Base-by-base conservation (phyloP, 169 alveolate species). In the Haemoproteus tartakovskyi region DNA sequence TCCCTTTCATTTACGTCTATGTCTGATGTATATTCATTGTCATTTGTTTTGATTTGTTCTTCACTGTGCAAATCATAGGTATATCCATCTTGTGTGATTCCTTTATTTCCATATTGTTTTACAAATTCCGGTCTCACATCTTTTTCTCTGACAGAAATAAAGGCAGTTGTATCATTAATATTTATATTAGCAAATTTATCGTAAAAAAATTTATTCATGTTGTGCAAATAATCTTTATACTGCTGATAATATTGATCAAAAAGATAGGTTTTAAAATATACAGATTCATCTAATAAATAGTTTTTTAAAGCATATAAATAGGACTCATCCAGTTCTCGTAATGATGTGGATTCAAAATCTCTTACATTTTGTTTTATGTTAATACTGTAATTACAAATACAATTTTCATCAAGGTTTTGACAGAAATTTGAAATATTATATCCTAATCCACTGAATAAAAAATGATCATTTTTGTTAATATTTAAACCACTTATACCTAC, bases 291-390 rank as follows among this genome's bases (percentile, higher is more conserved):
- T 46, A 52, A 11, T 3, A 67, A 4, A 6, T 67, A 67, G 12
- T 22, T 29, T 8, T 67, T 67, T 5, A 67, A n/a, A 2, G 64
- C 22, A 5, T 52, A 67, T 30, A 67, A 19, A 19, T 67, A 67
- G 0, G 82, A 52, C 29, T 67, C 82, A 30, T 67, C 82, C 26
- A 67, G 29, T 24, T 67, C 82, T 59, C 82, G 21, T 11, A 37
- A 5, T n/a, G 70, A 67, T 6, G 67, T 41, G 3, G 67, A 51
- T 27, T 67, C 52, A 1, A 52, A 45, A 14, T 30, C 29, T 11
- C n/a, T 16, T 1, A 54, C 41, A 46, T 67, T 46, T 11, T 52
- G 82, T 3, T 46, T 56, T 26, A 67, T 67, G 14, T 45, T 19
- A 3, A 54, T 19, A 14, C 52, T 51, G 19, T 67, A 67, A 19